Evolutionary conservation across 352 stramenopile species (phyloP).

Genomic region (Globisporangium splendens): DNA sequence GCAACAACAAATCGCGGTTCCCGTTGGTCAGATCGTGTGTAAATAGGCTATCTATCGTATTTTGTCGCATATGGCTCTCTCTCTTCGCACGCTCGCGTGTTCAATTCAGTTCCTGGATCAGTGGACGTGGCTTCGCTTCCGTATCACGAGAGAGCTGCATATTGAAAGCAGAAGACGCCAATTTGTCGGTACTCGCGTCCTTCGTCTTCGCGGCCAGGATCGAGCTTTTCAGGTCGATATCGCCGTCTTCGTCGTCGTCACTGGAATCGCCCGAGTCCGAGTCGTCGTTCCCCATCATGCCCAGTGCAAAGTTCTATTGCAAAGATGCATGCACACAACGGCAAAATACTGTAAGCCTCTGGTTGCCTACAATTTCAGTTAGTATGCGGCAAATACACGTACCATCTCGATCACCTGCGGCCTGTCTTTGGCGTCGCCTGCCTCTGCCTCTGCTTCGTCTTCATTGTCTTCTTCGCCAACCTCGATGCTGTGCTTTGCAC

Average conservation of each 20-base stretch:
- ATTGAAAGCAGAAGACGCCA: slow-evolving; percentile 15
- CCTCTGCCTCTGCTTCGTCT: slow-evolving; percentile 2
- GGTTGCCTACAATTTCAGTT: not conserved
- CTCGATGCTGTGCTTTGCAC: slow-evolving; percentile 74
- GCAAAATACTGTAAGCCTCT: not conserved
- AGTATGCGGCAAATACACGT: slow-evolving; percentile 9
- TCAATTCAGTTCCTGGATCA: slow-evolving; percentile 78
- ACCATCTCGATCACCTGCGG: slow-evolving; percentile 77
- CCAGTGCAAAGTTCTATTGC: slow-evolving; percentile 69
- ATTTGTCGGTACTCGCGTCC: not conserved
- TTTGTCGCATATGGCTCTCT: slow-evolving; percentile 1
- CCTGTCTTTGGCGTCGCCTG: slow-evolving; percentile 12
- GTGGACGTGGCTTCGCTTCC: slow-evolving; percentile 36
- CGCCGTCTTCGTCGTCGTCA: slow-evolving; percentile 21
- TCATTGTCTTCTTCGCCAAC: slow-evolving; percentile 23
- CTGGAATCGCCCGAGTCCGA: slow-evolving; percentile 19
- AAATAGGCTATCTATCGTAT: not conserved
- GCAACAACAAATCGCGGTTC: not conserved
- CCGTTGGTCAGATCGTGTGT: not conserved
- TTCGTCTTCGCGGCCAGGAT: slow-evolving; percentile 2
- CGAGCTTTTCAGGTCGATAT: slow-evolving; percentile 22
- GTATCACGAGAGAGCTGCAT: slow-evolving; percentile 34
- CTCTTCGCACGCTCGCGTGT: not conserved
- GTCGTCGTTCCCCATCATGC: slow-evolving; percentile 51
- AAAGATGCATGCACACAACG: not conserved